Evolutionary conservation across 345 rosid species (phyloP).

Genomic region (Pistacia atlantica): DNA sequence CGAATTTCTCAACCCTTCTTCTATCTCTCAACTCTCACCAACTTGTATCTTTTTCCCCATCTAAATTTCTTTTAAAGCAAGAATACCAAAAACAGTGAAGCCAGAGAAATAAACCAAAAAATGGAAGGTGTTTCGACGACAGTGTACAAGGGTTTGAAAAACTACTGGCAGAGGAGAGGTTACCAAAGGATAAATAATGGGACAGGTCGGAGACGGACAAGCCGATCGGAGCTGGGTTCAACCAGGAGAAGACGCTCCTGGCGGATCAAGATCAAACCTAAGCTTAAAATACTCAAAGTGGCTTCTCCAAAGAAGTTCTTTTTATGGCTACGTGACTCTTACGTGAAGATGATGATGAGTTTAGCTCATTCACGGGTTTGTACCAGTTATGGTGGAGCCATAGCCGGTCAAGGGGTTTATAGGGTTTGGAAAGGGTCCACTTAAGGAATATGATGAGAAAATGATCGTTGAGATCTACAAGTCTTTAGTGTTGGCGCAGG

Average conservation of each 20-base stretch:
- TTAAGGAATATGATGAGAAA: slow-evolving; percentile 62
- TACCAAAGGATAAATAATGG: slow-evolving; percentile 41
- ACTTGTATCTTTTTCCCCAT: background rate
- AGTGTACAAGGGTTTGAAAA: slow-evolving; percentile 33
- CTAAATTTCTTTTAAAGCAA: background rate
- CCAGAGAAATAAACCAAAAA: background rate
- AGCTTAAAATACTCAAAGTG: slow-evolving; percentile 30
- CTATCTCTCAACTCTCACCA: slow-evolving; percentile 9
- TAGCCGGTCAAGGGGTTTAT: background rate
- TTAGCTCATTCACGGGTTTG: slow-evolving; percentile 39
- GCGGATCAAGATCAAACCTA: slow-evolving; percentile 52
- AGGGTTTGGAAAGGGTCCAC: slow-evolving; percentile 29
- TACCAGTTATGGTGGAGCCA: slow-evolving; percentile 32
- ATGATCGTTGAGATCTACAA: slow-evolving; percentile 69
- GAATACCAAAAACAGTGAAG: background rate
- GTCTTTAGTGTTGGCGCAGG: slow-evolving; percentile 54
- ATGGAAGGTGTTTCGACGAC: slow-evolving; percentile 52
- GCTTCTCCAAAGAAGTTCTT: slow-evolving; percentile 43
- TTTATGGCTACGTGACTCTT: slow-evolving; percentile 57
- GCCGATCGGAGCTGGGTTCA: slow-evolving; percentile 23
- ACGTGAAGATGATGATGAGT: slow-evolving; percentile 59
- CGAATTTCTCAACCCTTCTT: slow-evolving; percentile 3
- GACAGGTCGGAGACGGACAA: slow-evolving; percentile 19
- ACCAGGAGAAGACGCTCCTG: slow-evolving; percentile 28
- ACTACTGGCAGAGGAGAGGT: slow-evolving; percentile 45